These are phyloP conservation scores for Penicillium digitatum DNA, from an alignment of 2,329 filamentous ascomycete species.

Conservation along the genomic window DNA sequence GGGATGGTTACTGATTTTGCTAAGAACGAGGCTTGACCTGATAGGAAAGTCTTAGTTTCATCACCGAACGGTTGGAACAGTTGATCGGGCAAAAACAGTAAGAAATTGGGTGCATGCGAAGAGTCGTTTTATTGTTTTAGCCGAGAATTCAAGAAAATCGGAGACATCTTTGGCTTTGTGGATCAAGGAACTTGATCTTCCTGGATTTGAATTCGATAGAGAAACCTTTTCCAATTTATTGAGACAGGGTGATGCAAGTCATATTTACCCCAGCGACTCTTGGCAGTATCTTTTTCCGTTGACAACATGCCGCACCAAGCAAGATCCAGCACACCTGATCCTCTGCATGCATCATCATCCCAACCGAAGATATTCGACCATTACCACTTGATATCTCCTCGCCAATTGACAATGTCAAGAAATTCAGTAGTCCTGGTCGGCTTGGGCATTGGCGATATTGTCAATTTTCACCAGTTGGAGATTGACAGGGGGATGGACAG, in stretches of 20 bases:
- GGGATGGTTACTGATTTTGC: background rate
- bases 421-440: background rate
- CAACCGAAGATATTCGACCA: background rate
- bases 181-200: background rate
- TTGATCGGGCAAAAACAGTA: background rate
- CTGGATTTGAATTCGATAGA: background rate
- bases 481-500: background rate
- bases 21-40: background rate
- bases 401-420: background rate
- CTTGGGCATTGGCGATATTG: background rate
- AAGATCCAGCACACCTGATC: background rate
- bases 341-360: conserved; percentile 1
- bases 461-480: background rate
- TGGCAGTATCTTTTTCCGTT: background rate
- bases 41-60: background rate
- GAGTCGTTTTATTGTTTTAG: background rate
- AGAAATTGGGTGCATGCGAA: background rate
- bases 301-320: background rate
- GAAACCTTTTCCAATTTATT: background rate
- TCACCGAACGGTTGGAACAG: background rate
- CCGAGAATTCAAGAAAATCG: background rate
- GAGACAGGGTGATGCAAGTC: conserved; percentile 1
- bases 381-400: background rate
- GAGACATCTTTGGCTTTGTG: background rate
- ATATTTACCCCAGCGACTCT: background rate